Conservation (phyloP, 768 basidiomycete species). For the Russula earlei region DNA sequence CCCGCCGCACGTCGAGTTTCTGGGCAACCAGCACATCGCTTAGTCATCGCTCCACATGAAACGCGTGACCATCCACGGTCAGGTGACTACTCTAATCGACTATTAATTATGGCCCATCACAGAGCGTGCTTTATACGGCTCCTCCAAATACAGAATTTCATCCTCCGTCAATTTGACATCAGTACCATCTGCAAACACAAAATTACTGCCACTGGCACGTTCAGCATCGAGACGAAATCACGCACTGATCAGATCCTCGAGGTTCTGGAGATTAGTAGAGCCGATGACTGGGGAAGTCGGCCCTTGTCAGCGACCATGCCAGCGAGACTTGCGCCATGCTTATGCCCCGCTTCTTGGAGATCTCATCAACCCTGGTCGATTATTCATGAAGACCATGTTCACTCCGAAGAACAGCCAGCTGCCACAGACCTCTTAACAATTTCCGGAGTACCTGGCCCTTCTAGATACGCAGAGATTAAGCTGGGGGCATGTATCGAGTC, state of each 20-base stretch:
- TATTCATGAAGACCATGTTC: not conserved
- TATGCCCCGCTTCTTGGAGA: constrained; percentile 29
- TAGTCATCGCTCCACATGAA: not conserved
- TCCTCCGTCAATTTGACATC: constrained; percentile 11
- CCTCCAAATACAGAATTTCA: constrained; percentile 14
- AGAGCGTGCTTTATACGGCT: constrained; percentile 15
- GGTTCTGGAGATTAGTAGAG: constrained; percentile 13
- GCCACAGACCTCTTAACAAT: constrained; percentile 14
- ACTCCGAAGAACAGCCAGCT: too few species aligned
- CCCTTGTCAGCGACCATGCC: constrained; percentile 24
- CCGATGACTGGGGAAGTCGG: constrained; percentile 12
- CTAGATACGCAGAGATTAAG: not conserved
- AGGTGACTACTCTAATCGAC: not conserved
- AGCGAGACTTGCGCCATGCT: constrained; percentile 38
- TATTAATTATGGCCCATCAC: not conserved
- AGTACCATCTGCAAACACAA: not conserved
- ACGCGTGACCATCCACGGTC: too few species aligned
- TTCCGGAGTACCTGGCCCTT: constrained; percentile 7
- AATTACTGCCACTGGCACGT: not conserved
- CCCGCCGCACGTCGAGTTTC: too few species aligned
- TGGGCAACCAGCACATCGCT: not conserved
- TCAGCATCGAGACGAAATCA: not conserved
- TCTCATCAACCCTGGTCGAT: constrained; percentile 30
- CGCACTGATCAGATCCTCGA: constrained; percentile 16
- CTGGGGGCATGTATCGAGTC: not conserved